A percentile compares a stretch with the other conserved stretches of the same genome.
These are phyloP conservation scores for Dictyostelium firmibasis DNA, from an alignment of 78 protist genomes.

Conservation along the genomic window DNA sequence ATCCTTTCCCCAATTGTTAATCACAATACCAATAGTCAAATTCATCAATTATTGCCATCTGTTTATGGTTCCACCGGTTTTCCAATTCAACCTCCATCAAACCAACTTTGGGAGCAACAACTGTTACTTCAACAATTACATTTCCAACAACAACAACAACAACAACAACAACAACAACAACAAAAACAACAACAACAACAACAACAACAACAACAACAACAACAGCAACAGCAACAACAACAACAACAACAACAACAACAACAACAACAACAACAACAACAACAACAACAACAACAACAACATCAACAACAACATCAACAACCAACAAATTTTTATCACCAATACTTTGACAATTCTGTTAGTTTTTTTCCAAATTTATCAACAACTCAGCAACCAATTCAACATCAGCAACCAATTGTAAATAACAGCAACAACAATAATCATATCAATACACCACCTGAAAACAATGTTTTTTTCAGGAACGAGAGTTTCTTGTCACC, in stretches of 20 bases:
- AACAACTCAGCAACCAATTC: not conserved
- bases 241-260: not conserved
- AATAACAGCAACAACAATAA: not conserved
- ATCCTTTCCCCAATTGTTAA: not conserved
- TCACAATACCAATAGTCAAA: not conserved
- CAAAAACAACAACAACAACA: not conserved
- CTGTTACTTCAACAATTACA: not conserved
- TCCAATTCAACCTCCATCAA: not conserved
- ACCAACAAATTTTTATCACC: not conserved
- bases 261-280: not conserved
- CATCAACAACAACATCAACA: not conserved
- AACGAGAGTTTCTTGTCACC: not conserved
- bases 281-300: not conserved
- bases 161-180: not conserved
- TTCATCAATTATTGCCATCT: not conserved
- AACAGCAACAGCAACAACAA: not conserved
- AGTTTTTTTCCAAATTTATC: not conserved
- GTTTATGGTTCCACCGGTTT: not conserved
- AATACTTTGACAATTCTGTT: not conserved
- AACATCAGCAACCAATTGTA: not conserved
- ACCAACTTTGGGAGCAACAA: not conserved
- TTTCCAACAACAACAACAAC: not conserved
- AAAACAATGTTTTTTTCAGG: not conserved
- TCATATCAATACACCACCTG: not conserved
- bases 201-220: not conserved